Evolutionary conservation across 73 alveolate species (phyloP).

Genomic region (Paramecium sexaurelia): DNA sequence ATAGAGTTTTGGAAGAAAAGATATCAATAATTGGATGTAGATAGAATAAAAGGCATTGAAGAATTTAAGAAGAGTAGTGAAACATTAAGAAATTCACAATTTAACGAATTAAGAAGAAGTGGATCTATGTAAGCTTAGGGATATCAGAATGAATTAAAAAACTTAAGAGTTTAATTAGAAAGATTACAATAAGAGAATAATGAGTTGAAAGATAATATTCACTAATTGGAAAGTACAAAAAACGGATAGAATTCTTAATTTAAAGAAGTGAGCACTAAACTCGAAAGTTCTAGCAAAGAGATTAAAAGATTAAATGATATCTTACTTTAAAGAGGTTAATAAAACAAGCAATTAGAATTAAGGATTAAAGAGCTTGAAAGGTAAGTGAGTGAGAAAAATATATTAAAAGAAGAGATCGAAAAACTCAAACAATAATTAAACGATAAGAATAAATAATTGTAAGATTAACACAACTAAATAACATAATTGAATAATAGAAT

Average conservation of each 20-base stretch:
- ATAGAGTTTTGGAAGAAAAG: conserved; percentile 53
- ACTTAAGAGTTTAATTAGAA: conserved; percentile 29
- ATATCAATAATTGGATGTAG: conserved; percentile 15
- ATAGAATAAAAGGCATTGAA: conserved; percentile 12
- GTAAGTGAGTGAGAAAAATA: not conserved
- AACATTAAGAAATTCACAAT: conserved; percentile 25
- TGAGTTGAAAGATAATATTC: not conserved
- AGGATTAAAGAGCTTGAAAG: conserved; percentile 6
- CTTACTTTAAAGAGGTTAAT: not conserved
- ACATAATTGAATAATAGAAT: not conserved
- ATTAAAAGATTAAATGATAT: not conserved
- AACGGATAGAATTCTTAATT: not conserved
- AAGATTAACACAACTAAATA: not conserved
- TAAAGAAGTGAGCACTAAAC: not conserved
- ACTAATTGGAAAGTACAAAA: not conserved
- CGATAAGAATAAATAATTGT: not conserved
- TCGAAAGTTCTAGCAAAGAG: not conserved
- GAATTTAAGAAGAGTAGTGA: conserved; percentile 52
- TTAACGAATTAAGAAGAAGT: conserved; percentile 46
- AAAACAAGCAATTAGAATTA: not conserved
- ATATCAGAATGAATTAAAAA: not conserved
- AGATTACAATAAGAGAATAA: conserved; percentile 16
- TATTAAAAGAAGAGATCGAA: not conserved
- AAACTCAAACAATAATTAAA: not conserved
- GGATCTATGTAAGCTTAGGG: conserved; percentile 32